Evolutionary conservation across 1,139 yeast genomes (phyloP).

Genomic region (Candida glucosophila): DNA sequence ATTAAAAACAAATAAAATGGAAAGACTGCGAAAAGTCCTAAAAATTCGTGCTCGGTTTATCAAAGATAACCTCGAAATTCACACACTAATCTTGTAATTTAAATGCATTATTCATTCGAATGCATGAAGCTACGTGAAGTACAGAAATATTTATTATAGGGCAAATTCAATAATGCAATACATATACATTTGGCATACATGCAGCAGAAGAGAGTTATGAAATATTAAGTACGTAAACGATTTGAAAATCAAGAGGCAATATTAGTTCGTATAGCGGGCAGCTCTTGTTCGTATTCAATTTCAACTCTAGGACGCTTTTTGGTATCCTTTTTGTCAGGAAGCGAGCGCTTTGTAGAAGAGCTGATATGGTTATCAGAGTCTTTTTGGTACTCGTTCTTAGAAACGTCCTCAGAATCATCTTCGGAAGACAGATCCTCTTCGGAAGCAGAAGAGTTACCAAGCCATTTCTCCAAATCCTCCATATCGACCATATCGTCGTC

Average conservation of each 20-base stretch:
- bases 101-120: too few species aligned
- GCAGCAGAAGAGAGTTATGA: too few species aligned
- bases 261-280: constrained; percentile 24
- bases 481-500: constrained; percentile 86
- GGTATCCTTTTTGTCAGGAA: constrained; percentile 25
- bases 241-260: constrained; percentile 14
- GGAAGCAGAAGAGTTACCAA: constrained; percentile 51
- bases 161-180: too few species aligned
- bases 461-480: constrained; percentile 88
- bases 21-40: too few species aligned
- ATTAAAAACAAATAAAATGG: too few species aligned
- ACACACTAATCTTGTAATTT: too few species aligned
- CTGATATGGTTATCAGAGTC: constrained; percentile 6
- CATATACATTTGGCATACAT: too few species aligned
- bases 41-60: too few species aligned
- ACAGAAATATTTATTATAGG: too few species aligned
- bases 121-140: too few species aligned
- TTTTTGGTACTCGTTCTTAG: too few species aligned
- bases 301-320: constrained; percentile 73
- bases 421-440: constrained; percentile 28
- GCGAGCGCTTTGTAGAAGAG: neutral
- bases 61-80: too few species aligned
- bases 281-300: constrained; percentile 76
- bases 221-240: neutral
- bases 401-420: constrained; percentile 27